Percentiles rank a stretch among this genome's conserved stretches.
phyloP scores from a whole-genome alignment of 2,329 filamentous ascomycete genomes.

The Xylaria sp. region DNA sequence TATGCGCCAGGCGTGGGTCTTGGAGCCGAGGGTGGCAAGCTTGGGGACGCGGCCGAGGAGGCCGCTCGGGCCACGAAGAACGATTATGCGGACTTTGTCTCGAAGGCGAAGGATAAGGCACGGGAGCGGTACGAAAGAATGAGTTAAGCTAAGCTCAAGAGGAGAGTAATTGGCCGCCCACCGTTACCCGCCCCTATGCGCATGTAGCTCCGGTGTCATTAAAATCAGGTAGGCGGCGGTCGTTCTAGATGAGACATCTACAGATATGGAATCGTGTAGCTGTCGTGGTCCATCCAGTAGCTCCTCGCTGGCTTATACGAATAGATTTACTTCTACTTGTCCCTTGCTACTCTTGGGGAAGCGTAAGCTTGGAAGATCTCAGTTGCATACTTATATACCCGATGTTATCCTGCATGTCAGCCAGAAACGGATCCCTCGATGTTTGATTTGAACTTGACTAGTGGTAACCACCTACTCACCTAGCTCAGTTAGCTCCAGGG shows the following conservation, averaged over 20 bases:
- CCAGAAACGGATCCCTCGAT: too few species aligned
- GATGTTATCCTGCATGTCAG: too few species aligned
- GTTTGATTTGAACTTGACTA: too few species aligned
- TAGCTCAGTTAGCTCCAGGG: too few species aligned
- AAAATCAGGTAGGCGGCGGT: too few species aligned
- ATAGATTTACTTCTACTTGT: neutral
- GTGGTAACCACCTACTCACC: too few species aligned
- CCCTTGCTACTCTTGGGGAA: too few species aligned
- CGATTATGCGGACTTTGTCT: constrained; percentile 64
- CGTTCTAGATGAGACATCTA: neutral
- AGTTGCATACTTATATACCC: too few species aligned
- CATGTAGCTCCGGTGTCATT: too few species aligned
- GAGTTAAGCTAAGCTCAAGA: constrained; percentile 32
- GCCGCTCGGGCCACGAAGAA: constrained; percentile 64
- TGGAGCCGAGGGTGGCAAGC: constrained; percentile 68
- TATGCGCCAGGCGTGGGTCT: constrained; percentile 71
- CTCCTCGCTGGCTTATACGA: neutral
- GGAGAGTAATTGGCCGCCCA: neutral
- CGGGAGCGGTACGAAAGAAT: constrained; percentile 67
- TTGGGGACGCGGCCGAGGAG: constrained; percentile 68
- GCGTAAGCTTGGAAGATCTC: too few species aligned
- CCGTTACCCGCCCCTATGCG: neutral
- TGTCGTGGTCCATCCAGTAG: too few species aligned
- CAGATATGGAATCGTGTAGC: neutral
- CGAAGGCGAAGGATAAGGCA: constrained; percentile 66